A percentile compares a stretch with the other conserved stretches of the same genome.
Evolutionary conservation across 352 stramenopile species (phyloP).

Genomic region (Phytophthora agathidicida): DNA sequence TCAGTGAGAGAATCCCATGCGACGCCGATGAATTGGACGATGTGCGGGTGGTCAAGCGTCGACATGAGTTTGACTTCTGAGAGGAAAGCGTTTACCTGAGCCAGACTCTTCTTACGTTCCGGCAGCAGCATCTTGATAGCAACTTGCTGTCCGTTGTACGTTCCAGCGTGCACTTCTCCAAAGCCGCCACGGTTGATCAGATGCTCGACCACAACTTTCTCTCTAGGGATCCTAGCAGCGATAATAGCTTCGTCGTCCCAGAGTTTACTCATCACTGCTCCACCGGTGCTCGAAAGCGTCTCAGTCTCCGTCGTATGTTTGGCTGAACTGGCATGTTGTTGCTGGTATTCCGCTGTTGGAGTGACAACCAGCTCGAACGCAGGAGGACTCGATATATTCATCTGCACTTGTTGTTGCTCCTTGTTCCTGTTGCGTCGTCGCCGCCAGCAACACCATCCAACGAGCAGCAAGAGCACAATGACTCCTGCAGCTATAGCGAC

Average conservation of each 20-base stretch:
- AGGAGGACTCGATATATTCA: conserved; percentile 10
- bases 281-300: conserved; percentile 12
- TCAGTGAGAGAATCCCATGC: conserved; percentile 43
- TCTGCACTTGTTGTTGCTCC: conserved; percentile 5
- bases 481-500: conserved; percentile 9
- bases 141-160: conserved; percentile 28
- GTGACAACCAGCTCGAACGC: conserved; percentile 5
- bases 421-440: conserved; percentile 11
- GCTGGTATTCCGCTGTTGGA: not conserved
- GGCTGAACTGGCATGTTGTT: not conserved
- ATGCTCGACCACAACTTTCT: conserved; percentile 13
- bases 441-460: conserved; percentile 8
- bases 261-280: conserved; percentile 1
- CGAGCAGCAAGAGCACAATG: conserved; percentile 18
- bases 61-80: conserved; percentile 34
- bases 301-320: conserved; percentile 13
- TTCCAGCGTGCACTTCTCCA: conserved; percentile 30
- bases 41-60: conserved; percentile 27
- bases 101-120: conserved; percentile 25
- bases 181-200: conserved; percentile 30
- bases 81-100: conserved; percentile 33
- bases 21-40: too few species aligned
- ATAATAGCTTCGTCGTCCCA: conserved; percentile 42
- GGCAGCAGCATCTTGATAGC: conserved; percentile 33
- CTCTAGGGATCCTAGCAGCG: conserved; percentile 16